phyloP scores from a whole-genome alignment of 1,139 yeast genomes.

The Taphrina communis region DNA sequence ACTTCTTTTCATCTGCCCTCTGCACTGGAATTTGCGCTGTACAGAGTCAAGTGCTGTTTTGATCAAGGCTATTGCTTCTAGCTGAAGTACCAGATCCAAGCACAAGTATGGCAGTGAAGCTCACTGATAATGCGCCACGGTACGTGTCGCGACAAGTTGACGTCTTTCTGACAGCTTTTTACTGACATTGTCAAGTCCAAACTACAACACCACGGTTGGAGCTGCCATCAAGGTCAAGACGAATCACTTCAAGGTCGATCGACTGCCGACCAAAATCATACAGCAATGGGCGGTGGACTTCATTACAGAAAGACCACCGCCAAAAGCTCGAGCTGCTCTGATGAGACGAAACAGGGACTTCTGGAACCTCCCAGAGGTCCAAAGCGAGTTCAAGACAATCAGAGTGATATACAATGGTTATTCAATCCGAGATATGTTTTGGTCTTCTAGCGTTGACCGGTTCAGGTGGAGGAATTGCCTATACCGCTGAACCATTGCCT shows the following conservation, averaged over 20 bases:
- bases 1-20: too few relatives aligned
- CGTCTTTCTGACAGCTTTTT: not conserved
- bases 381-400: conserved; percentile 39
- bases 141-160: too few relatives aligned
- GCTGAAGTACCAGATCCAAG: not conserved
- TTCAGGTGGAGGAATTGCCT: conserved; percentile 42
- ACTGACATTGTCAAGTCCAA: conserved; percentile 11
- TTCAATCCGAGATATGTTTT: not conserved
- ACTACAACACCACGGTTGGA: conserved; percentile 37
- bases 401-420: conserved; percentile 43
- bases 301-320: conserved; percentile 33
- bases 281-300: conserved; percentile 44
- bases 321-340: conserved; percentile 30
- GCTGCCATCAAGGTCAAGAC: conserved; percentile 36
- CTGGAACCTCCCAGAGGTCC: conserved; percentile 38
- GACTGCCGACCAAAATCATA: conserved; percentile 42
- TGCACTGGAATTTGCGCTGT: too few relatives aligned
- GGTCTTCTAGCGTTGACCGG: too few relatives aligned
- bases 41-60: too few relatives aligned
- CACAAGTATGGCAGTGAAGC: not conserved
- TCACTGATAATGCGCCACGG: conserved; percentile 6
- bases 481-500: conserved; percentile 41
- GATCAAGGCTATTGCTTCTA: too few relatives aligned
- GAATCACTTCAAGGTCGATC: conserved; percentile 42
- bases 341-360: conserved; percentile 26